Percentiles rank a stretch among this genome's conserved stretches.
Conservation (phyloP, 2,329 filamentous ascomycete species). For the Stromatinia cepivora region DNA sequence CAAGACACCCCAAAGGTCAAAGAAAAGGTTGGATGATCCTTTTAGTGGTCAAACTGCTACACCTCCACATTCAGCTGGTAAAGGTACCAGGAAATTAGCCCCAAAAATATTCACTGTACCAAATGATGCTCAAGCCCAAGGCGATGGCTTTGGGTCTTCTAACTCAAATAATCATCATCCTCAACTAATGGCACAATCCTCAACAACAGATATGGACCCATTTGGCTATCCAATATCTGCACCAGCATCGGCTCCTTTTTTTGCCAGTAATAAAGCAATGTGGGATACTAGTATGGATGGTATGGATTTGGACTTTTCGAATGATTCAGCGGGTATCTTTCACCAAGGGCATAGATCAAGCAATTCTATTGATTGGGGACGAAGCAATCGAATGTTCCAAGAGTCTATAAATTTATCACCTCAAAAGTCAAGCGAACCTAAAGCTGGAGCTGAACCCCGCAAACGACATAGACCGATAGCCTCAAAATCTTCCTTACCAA, state of each 20-base stretch:
- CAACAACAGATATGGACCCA: slow-evolving; percentile 55
- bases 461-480: slow-evolving; percentile 51
- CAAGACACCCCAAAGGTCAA: slow-evolving; percentile 46
- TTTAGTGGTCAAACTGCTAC: slow-evolving; percentile 54
- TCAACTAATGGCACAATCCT: slow-evolving; percentile 52
- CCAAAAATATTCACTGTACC: slow-evolving; percentile 43
- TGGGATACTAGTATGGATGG: slow-evolving; percentile 55
- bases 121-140: slow-evolving; percentile 36
- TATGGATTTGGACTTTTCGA: slow-evolving; percentile 61
- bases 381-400: slow-evolving; percentile 56
- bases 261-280: slow-evolving; percentile 49
- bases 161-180: slow-evolving; percentile 41
- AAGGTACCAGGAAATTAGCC: slow-evolving; percentile 56
- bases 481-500: slow-evolving; percentile 42
- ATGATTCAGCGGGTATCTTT: slow-evolving; percentile 41
- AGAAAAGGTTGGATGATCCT: slow-evolving; percentile 40
- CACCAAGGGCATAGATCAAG: slow-evolving; percentile 47
- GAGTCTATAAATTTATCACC: slow-evolving; percentile 41
- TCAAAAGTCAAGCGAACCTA: slow-evolving; percentile 26
- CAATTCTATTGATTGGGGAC: slow-evolving; percentile 59
- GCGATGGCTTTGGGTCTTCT: slow-evolving; percentile 36
- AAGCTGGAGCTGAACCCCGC: slow-evolving; percentile 29
- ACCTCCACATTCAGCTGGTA: slow-evolving; percentile 57
- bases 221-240: slow-evolving; percentile 63
- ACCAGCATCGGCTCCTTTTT: slow-evolving; percentile 51